A percentile compares a stretch with the other conserved stretches of the same genome.
These are phyloP conservation scores for Trapa incisa DNA, from an alignment of 345 rosid species.

Conservation along the genomic window DNA sequence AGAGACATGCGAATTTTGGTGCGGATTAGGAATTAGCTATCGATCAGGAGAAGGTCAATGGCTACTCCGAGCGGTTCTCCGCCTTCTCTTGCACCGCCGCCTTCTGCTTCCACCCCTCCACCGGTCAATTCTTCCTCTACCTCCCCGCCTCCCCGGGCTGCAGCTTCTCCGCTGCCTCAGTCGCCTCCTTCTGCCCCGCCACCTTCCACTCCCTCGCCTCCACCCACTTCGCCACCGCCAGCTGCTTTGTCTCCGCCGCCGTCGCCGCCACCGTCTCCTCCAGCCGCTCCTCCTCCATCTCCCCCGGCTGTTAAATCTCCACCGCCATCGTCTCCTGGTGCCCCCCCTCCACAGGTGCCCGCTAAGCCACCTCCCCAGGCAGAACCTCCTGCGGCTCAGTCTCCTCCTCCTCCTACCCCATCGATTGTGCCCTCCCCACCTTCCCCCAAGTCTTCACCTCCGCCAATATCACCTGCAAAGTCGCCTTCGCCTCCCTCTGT, in stretches of 20 bases:
- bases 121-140: constrained; percentile 24
- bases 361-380: constrained; percentile 30
- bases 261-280: constrained; percentile 29
- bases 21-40: background rate
- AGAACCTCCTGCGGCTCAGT: constrained; percentile 34
- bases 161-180: constrained; percentile 38
- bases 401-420: constrained; percentile 35
- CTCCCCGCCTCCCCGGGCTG: constrained; percentile 25
- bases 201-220: constrained; percentile 22
- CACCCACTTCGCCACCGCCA: constrained; percentile 26
- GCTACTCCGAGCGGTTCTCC: constrained; percentile 24
- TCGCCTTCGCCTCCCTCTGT: constrained; percentile 27
- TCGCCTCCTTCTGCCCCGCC: constrained; percentile 27
- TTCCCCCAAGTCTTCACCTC: constrained; percentile 35
- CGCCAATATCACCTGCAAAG: constrained; percentile 27
- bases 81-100: constrained; percentile 7
- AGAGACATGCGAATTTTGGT: background rate
- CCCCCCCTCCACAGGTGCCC: constrained; percentile 16
- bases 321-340: constrained; percentile 16
- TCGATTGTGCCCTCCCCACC: constrained; percentile 11
- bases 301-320: constrained; percentile 13
- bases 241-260: constrained; percentile 33
- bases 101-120: constrained; percentile 16
- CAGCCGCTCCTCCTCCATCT: constrained; percentile 15
- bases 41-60: background rate